Conservation (phyloP, 768 basidiomycete genomes). For the Lentinula boryana region DNA sequence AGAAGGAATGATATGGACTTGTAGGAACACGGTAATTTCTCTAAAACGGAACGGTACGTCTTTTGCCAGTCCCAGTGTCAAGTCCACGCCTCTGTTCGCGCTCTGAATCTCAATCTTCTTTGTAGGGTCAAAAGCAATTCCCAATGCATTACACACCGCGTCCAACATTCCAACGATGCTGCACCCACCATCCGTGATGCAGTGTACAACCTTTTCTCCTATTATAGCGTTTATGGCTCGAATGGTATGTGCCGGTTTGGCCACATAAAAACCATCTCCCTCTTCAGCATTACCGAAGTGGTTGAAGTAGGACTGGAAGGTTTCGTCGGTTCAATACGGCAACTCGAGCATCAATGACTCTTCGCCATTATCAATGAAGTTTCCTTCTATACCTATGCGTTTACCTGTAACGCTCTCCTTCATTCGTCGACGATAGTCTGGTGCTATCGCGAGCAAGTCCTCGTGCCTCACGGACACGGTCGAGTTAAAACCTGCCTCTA, state of each 20-base stretch:
- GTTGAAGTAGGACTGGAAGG: not conserved
- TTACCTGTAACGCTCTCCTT: not conserved
- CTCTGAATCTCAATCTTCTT: not conserved
- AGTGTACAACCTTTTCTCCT: not conserved
- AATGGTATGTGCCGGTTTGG: not conserved
- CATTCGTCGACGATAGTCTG: not conserved
- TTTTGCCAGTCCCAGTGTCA: not conserved
- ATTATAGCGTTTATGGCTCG: not conserved
- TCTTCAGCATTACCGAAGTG: not conserved
- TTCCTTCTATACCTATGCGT: not conserved
- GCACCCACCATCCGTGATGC: not conserved
- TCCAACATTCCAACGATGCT: not conserved
- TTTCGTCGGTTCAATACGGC: accelerated
- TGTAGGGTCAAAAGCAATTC: not conserved
- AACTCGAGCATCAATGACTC: too few relatives aligned
- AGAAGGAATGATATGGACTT: slow-evolving; percentile 9
- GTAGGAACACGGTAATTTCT: slow-evolving; percentile 1
- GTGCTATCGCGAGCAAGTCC: not conserved
- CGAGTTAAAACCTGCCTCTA: not conserved
- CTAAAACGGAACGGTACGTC: not conserved
- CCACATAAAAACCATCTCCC: not conserved
- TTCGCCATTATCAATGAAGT: not conserved
- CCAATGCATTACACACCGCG: not conserved
- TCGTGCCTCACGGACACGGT: not conserved
- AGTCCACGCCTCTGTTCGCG: not conserved